Evolutionary conservation across 805 yeast genomes (phyloP).

Genomic region (Teunomyces panamensis): DNA sequence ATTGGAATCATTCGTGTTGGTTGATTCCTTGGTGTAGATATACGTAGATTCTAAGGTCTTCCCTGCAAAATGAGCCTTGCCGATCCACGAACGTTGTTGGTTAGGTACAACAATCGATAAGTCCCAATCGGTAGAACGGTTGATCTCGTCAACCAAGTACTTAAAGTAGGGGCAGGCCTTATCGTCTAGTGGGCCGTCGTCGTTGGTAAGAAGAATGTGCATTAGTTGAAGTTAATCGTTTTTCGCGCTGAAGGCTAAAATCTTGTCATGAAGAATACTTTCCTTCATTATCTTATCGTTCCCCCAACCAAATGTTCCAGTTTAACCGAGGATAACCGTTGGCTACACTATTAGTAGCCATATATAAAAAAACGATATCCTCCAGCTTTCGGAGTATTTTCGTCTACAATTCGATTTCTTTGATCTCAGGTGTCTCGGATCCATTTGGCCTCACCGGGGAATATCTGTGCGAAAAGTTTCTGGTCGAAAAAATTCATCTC

Average conservation of each 20-base stretch:
- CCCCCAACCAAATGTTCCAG: no score
- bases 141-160: slow-evolving; percentile 70
- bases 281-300: no score
- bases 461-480: neutral
- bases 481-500: neutral
- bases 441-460: neutral
- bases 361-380: neutral
- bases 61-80: slow-evolving; percentile 93
- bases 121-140: slow-evolving; percentile 72
- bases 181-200: slow-evolving; percentile 91
- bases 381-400: neutral
- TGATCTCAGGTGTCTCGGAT: neutral
- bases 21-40: slow-evolving; percentile 51
- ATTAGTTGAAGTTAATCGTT: slow-evolving; percentile 17
- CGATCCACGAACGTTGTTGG: slow-evolving; percentile 92
- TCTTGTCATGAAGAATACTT: no score
- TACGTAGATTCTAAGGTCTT: slow-evolving; percentile 57
- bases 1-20: slow-evolving; percentile 40
- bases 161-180: slow-evolving; percentile 81
- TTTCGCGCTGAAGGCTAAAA: neutral
- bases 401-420: neutral
- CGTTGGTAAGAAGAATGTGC: slow-evolving; percentile 74
- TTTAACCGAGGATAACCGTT: no score
- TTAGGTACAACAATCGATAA: slow-evolving; percentile 81
- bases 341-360: no score